phyloP scores from a whole-genome alignment of 768 basidiomycete genomes.

The Phaffia australis region DNA sequence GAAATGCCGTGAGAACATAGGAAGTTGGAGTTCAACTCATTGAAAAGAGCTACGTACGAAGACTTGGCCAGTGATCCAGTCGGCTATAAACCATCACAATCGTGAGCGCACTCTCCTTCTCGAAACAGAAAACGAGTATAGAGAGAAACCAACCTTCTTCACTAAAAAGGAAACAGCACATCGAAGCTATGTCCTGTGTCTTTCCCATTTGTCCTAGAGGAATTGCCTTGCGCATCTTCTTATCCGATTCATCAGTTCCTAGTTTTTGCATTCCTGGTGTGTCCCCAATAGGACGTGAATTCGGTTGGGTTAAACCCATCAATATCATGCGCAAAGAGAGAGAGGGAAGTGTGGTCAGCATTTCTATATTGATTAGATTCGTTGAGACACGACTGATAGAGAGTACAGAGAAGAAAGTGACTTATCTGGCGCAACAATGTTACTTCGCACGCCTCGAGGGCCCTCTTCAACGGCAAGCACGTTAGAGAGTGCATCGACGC shows the following conservation, averaged over 20 bases:
- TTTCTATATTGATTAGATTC: not conserved
- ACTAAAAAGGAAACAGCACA: conserved; percentile 70
- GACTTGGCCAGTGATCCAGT: conserved; percentile 66
- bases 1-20: not conserved
- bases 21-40: not conserved
- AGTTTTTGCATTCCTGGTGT: conserved; percentile 53
- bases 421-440: conserved; percentile 40
- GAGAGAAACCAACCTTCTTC: conserved; percentile 41
- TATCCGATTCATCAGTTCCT: conserved; percentile 26
- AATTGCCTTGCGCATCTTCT: conserved; percentile 29
- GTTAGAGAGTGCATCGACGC: conserved; percentile 72
- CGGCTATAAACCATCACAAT: conserved; percentile 33
- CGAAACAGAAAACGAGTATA: too few species aligned
- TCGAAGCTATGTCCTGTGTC: conserved; percentile 55
- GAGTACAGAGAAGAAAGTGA: not conserved
- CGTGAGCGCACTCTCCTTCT: too few species aligned
- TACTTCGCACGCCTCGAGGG: conserved; percentile 83
- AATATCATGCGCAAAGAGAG: not conserved
- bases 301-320: too few species aligned
- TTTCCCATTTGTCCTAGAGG: conserved; percentile 34
- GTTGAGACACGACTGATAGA: not conserved
- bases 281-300: conserved; percentile 53
- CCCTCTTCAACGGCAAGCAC: conserved; percentile 90
- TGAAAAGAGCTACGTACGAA: conserved; percentile 39
- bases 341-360: not conserved